phyloP scores from a whole-genome alignment of 2,329 filamentous ascomycete species.

The Colletotrichum costaricense region DNA sequence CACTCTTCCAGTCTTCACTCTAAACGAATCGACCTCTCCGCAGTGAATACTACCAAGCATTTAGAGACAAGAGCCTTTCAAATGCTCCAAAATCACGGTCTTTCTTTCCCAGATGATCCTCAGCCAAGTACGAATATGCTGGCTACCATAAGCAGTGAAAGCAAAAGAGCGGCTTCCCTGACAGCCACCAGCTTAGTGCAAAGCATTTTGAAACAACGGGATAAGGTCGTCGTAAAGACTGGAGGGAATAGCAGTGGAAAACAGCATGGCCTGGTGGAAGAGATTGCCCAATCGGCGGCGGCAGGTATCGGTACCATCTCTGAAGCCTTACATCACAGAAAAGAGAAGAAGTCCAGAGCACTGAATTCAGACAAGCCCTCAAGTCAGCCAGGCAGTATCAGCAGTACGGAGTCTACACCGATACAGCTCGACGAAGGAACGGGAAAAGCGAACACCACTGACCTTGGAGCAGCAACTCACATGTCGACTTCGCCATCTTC shows the following conservation, averaged over 20 bases:
- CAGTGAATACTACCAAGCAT: too few species aligned
- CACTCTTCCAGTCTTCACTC: background rate
- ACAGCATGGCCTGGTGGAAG: conserved; percentile 30
- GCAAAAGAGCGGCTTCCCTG: background rate
- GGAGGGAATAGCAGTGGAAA: background rate
- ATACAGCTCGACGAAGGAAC: background rate
- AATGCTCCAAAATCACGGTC: background rate
- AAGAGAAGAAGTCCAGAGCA: conserved; percentile 28
- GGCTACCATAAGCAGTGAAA: background rate
- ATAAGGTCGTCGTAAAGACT: conserved; percentile 4
- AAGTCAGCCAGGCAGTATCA: background rate
- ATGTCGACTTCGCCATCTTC: background rate
- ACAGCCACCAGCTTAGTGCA: background rate
- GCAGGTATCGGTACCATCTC: conserved; percentile 36
- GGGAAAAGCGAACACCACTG: background rate
- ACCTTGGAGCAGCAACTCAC: background rate
- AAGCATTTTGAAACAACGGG: background rate
- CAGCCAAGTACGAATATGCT: background rate
- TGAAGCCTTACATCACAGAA: conserved; percentile 36
- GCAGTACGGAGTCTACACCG: background rate
- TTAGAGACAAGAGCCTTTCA: too few species aligned
- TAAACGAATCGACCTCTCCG: too few species aligned
- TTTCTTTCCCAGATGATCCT: background rate
- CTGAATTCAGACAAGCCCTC: background rate
- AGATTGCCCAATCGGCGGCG: conserved; percentile 33